These are phyloP conservation scores for Mortierella hygrophila DNA, from an alignment of 192 early-diverging fungal genomes.

Conservation along the genomic window DNA sequence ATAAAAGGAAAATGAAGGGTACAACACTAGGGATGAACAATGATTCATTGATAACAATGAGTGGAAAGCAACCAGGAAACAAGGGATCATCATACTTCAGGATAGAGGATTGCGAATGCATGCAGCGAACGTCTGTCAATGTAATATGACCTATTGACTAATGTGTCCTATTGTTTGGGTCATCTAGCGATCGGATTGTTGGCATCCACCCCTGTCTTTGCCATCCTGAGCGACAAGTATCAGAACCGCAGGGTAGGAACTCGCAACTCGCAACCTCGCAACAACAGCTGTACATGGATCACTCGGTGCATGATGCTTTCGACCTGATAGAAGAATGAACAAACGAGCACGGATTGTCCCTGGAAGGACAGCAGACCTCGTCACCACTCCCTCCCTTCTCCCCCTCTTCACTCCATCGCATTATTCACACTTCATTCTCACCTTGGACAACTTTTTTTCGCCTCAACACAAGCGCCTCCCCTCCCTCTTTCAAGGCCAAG, in stretches of 20 bases:
- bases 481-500: neutral
- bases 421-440: neutral
- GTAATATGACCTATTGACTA: neutral
- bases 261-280: neutral
- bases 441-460: neutral
- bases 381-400: no score
- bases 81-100: neutral
- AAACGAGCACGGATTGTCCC: neutral
- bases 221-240: conserved; percentile 78
- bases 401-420: neutral
- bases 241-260: conserved; percentile 69
- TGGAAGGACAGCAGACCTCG: neutral
- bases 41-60: neutral
- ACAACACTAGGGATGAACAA: neutral
- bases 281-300: no score
- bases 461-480: neutral
- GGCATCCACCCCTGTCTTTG: conserved; percentile 73
- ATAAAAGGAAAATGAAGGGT: neutral
- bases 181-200: conserved; percentile 71
- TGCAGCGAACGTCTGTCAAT: neutral
- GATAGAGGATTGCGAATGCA: neutral
- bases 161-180: neutral
- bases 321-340: neutral
- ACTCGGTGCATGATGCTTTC: neutral
- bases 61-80: neutral